Conservation (phyloP, 352 stramenopile genomes). For the Globisporangium nodosum region DNA sequence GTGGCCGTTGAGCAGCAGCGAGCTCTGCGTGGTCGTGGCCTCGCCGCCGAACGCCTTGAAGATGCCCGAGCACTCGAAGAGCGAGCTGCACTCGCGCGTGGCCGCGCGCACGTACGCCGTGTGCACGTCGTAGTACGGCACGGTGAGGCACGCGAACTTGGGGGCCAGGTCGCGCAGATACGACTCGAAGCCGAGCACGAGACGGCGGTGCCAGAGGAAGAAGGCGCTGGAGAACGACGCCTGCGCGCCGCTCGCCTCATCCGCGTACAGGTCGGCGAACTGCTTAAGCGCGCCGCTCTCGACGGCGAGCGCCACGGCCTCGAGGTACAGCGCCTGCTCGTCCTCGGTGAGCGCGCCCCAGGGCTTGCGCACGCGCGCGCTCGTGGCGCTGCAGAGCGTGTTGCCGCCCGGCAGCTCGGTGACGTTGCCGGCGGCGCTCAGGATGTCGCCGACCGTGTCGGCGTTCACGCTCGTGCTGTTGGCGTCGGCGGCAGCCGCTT, state of each 20-base stretch:
- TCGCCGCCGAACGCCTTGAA: slow-evolving; percentile 42
- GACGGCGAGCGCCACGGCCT: slow-evolving; percentile 37
- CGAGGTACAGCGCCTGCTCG: slow-evolving; percentile 54
- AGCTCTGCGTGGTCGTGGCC: slow-evolving; percentile 10
- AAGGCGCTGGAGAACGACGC: slow-evolving; percentile 53
- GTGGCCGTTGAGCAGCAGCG: slow-evolving; percentile 22
- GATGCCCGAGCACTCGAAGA: slow-evolving; percentile 62
- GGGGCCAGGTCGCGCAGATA: slow-evolving; percentile 52
- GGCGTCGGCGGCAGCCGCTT: neutral
- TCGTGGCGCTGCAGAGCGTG: slow-evolving; percentile 22
- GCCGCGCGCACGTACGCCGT: slow-evolving; percentile 48
- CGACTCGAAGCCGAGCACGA: slow-evolving; percentile 59
- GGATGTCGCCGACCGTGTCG: slow-evolving; percentile 20
- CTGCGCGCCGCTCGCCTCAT: slow-evolving; percentile 41
- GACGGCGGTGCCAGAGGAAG: slow-evolving; percentile 58
- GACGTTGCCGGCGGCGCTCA: slow-evolving; percentile 32
- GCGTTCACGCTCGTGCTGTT: slow-evolving; percentile 13
- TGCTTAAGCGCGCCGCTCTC: slow-evolving; percentile 35
- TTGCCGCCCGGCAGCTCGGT: slow-evolving; percentile 52
- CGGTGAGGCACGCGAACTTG: slow-evolving; percentile 56
- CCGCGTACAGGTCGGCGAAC: slow-evolving; percentile 44
- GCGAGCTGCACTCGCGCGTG: slow-evolving; percentile 41
- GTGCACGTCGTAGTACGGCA: slow-evolving; percentile 80
- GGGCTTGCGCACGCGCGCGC: slow-evolving; percentile 39
- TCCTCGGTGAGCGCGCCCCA: slow-evolving; percentile 34